Conservation (phyloP, 192 early-diverging fungal genomes). For the Endogone sp. region DNA sequence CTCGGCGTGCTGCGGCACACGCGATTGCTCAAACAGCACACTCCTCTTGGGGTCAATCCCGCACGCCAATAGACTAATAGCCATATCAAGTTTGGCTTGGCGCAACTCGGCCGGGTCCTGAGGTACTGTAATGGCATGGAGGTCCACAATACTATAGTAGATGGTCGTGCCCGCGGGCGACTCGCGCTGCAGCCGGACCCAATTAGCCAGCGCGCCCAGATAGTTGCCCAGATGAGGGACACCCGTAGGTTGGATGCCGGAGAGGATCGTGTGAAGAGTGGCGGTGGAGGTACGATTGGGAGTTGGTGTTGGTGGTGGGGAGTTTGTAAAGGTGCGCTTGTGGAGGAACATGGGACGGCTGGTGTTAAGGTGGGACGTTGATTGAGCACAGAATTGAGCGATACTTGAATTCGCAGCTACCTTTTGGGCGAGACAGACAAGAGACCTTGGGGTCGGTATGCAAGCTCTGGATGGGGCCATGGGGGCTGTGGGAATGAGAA, state of each 20-base stretch:
- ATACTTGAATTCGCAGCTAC: too few species aligned
- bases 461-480: background rate
- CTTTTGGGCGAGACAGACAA: too few species aligned
- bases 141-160: constrained; percentile 81
- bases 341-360: too few species aligned
- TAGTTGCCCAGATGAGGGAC: constrained; percentile 94
- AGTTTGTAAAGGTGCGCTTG: background rate
- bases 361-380: too few species aligned
- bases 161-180: constrained; percentile 30
- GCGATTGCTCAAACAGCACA: constrained; percentile 82
- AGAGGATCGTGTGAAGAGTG: constrained; percentile 50
- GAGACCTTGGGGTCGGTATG: too few species aligned
- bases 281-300: background rate
- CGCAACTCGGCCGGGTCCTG: constrained; percentile 63
- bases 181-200: constrained; percentile 69
- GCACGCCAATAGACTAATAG: constrained; percentile 74
- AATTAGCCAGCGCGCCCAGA: constrained; percentile 83
- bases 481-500: background rate
- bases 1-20: constrained; percentile 74
- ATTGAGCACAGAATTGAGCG: too few species aligned
- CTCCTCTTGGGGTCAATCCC: constrained; percentile 73
- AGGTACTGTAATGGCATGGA: constrained; percentile 83
- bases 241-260: constrained; percentile 94
- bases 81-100: constrained; percentile 67
- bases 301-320: background rate